Evolutionary conservation across 192 early-diverging fungal genomes (phyloP).

Genomic region (Coemansia sp.): DNA sequence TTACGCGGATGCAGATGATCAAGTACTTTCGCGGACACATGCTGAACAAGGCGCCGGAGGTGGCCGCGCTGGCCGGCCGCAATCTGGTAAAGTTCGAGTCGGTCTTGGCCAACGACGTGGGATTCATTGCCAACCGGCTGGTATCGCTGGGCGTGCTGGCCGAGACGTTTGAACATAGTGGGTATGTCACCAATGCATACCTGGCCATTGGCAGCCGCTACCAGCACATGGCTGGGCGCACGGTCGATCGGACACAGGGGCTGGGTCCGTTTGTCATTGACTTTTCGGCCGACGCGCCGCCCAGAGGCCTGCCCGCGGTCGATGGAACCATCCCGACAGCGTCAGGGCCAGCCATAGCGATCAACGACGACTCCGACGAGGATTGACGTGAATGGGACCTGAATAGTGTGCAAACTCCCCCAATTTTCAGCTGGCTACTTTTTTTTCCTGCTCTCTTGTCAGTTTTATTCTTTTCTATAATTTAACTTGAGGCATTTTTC

Average conservation of each 20-base stretch:
- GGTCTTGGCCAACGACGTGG: constrained; percentile 42
- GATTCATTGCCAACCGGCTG: constrained; percentile 56
- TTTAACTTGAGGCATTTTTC: too few relatives aligned
- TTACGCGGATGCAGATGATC: constrained; percentile 32
- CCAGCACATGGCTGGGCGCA: constrained; percentile 6
- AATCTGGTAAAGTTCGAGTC: constrained; percentile 8
- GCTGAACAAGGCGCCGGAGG: constrained; percentile 18
- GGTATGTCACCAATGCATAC: constrained; percentile 60
- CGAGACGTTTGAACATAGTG: constrained; percentile 62
- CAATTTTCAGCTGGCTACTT: not conserved
- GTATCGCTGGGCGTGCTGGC: constrained; percentile 51
- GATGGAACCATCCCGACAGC: not conserved
- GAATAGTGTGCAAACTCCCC: not conserved
- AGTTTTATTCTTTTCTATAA: too few relatives aligned
- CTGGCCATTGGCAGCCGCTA: constrained; percentile 22
- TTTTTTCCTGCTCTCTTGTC: not conserved
- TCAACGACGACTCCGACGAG: not conserved
- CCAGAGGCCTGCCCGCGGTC: not conserved
- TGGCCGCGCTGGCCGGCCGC: constrained; percentile 27
- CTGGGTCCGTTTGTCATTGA: constrained; percentile 24
- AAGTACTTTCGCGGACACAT: constrained; percentile 26
- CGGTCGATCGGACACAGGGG: constrained; percentile 15
- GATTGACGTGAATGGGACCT: not conserved
- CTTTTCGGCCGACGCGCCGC: constrained; percentile 16
- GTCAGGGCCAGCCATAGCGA: not conserved